Conservation (phyloP, 1,139 yeast species). For the Yamadazyma dendronema region DNA sequence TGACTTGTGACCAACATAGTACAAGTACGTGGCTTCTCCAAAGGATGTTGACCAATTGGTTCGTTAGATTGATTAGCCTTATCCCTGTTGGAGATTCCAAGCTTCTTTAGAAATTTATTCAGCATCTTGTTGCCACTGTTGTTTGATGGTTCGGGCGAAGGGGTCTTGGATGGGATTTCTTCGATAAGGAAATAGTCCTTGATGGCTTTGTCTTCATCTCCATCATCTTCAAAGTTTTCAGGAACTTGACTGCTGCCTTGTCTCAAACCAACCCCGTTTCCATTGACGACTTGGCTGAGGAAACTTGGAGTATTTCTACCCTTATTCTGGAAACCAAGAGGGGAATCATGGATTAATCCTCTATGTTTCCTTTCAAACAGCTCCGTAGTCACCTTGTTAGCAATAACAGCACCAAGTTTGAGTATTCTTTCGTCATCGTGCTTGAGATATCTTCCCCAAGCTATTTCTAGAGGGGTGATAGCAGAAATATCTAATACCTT, state of each 20-base stretch:
- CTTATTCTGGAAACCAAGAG: conserved; percentile 41
- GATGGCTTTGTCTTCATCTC: conserved; percentile 31
- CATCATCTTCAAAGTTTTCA: conserved; percentile 15
- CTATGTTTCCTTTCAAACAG: conserved; percentile 54
- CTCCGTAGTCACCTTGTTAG: conserved; percentile 39
- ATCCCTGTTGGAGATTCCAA: conserved; percentile 21
- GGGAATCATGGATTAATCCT: conserved; percentile 61
- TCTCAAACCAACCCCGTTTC: conserved; percentile 33
- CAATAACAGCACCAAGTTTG: conserved; percentile 56
- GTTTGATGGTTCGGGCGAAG: conserved; percentile 5
- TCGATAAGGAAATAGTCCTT: conserved; percentile 25
- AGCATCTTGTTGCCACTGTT: conserved; percentile 7
- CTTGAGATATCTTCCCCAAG: conserved; percentile 61
- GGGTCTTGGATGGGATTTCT: conserved; percentile 16
- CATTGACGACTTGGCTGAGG: conserved; percentile 58
- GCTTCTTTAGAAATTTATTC: conserved; percentile 30
- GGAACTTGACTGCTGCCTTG: conserved; percentile 14
- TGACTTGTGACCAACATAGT: conserved; percentile 53
- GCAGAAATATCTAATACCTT: conserved; percentile 50
- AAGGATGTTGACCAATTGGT: conserved; percentile 23
- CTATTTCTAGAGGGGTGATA: conserved; percentile 58
- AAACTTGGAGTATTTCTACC: conserved; percentile 28
- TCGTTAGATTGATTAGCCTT: conserved; percentile 16
- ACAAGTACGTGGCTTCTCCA: conserved; percentile 41
- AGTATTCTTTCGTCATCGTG: conserved; percentile 71